Conservation (phyloP, 2,329 filamentous ascomycete genomes). For the Rasamsonia emersonii region DNA sequence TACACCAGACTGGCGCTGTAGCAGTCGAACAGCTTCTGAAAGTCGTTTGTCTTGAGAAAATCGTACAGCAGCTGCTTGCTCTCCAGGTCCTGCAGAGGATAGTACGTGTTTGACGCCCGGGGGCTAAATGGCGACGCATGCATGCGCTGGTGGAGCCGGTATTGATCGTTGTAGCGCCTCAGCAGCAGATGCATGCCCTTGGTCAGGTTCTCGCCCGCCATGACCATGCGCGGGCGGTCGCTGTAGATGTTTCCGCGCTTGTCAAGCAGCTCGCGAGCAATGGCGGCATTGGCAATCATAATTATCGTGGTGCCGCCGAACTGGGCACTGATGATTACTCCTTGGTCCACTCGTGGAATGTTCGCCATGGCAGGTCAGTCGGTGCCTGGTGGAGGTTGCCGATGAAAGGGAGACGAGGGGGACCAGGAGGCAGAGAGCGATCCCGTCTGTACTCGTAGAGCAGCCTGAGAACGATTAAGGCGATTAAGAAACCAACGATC, state of each 20-base stretch:
- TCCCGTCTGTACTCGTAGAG: too few relatives aligned
- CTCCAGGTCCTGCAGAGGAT: conserved; percentile 39
- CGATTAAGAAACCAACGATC: too few relatives aligned
- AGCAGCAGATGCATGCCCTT: conserved; percentile 38
- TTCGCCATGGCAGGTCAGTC: conserved; percentile 11
- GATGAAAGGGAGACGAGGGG: conserved; percentile 15
- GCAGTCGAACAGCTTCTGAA: conserved; percentile 39
- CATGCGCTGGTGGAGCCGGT: conserved; percentile 36
- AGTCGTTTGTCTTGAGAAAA: conserved; percentile 30
- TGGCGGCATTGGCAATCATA: conserved; percentile 6
- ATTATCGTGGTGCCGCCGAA: conserved; percentile 15
- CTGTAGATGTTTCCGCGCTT: conserved; percentile 31
- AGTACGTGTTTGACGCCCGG: conserved; percentile 25
- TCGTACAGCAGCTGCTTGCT: conserved; percentile 38
- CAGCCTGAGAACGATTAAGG: too few relatives aligned
- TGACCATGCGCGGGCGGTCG: conserved; percentile 23
- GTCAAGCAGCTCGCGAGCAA: conserved; percentile 29
- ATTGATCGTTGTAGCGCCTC: conserved; percentile 42
- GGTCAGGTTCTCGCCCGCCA: conserved; percentile 22
- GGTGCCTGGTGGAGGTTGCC: conserved; percentile 17
- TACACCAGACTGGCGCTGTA: conserved; percentile 44
- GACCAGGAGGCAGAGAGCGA: conserved; percentile 16
- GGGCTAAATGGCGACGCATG: conserved; percentile 36
- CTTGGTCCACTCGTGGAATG: conserved; percentile 11
- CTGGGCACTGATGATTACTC: conserved; percentile 4